Evolutionary conservation across 345 rosid species (phyloP).

Genomic region (Eucalyptus curtisii): DNA sequence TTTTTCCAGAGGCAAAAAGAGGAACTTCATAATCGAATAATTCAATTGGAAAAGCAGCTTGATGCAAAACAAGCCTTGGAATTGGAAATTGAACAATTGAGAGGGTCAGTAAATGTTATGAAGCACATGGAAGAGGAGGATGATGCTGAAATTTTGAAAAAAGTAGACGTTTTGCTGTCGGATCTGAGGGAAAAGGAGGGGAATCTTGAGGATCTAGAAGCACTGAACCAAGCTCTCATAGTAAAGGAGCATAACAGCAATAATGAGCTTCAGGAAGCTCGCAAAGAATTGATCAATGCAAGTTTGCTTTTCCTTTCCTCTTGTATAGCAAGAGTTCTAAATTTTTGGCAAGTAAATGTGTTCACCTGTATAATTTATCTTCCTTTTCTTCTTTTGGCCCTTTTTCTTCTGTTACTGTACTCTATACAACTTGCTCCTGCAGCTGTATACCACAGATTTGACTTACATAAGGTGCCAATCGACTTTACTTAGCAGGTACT

Average conservation of each 20-base stretch:
- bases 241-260: conserved; percentile 78
- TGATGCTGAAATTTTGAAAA: conserved; percentile 53
- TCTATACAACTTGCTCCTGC: background rate
- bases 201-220: conserved; percentile 56
- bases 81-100: conserved; percentile 67
- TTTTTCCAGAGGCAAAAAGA: conserved; percentile 58
- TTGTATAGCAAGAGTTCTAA: background rate
- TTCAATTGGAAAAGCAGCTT: conserved; percentile 59
- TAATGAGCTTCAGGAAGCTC: conserved; percentile 89
- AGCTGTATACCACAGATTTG: background rate
- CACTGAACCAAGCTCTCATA: conserved; percentile 70
- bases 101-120: conserved; percentile 54
- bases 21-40: conserved; percentile 50
- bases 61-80: conserved; percentile 81
- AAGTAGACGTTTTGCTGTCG: conserved; percentile 44
- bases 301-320: conserved; percentile 5
- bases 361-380: background rate
- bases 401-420: background rate
- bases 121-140: conserved; percentile 58
- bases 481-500: conserved; percentile 29
- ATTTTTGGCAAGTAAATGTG: background rate
- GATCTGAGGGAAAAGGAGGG: conserved; percentile 80
- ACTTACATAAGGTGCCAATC: background rate
- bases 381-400: background rate
- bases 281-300: conserved; percentile 72